Percentiles rank a stretch among this genome's conserved stretches.
Conservation (phyloP, 2,329 filamentous ascomycete species). For the Aspergillus ochraceoroseus region DNA sequence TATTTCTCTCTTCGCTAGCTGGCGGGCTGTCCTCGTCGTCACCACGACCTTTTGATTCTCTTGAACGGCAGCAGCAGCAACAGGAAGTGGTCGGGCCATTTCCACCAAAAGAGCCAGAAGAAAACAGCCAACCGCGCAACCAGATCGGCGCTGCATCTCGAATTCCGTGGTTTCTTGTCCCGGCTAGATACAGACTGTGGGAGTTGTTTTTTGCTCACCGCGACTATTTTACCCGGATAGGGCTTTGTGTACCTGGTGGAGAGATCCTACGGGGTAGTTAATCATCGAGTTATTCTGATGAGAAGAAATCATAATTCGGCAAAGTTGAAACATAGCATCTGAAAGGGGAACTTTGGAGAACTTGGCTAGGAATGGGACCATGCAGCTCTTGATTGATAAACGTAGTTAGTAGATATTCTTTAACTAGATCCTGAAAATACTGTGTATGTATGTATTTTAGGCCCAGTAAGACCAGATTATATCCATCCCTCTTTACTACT, state of each 20-base stretch:
- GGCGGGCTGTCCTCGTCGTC: too few relatives aligned
- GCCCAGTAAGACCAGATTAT: too few relatives aligned
- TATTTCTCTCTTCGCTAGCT: background rate
- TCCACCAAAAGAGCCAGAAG: background rate
- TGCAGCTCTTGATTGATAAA: too few relatives aligned
- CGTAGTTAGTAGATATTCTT: too few relatives aligned
- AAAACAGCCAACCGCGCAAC: background rate
- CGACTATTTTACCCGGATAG: constrained; percentile 94
- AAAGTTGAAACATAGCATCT: too few relatives aligned
- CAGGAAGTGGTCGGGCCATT: constrained; percentile 2
- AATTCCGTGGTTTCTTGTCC: constrained; percentile 22
- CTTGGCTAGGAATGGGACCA: too few relatives aligned
- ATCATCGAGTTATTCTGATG: too few relatives aligned
- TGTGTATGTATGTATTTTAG: too few relatives aligned
- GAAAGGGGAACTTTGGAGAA: too few relatives aligned
- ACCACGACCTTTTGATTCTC: background rate
- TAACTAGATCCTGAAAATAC: too few relatives aligned
- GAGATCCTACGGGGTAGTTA: constrained; percentile 39
- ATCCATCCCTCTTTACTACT: too few relatives aligned
- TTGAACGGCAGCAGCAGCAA: background rate
- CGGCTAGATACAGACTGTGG: constrained; percentile 72
- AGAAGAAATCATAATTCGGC: too few relatives aligned
- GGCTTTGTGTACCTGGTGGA: constrained; percentile 79
- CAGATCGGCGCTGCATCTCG: constrained; percentile 5
- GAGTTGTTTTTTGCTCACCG: constrained; percentile 87